Evolutionary conservation across 1,284 basidiomycete genomes (phyloP), one percentile per base, ranked within the genome.

Genomic region (Lignosus rhinocerotis): DNA sequence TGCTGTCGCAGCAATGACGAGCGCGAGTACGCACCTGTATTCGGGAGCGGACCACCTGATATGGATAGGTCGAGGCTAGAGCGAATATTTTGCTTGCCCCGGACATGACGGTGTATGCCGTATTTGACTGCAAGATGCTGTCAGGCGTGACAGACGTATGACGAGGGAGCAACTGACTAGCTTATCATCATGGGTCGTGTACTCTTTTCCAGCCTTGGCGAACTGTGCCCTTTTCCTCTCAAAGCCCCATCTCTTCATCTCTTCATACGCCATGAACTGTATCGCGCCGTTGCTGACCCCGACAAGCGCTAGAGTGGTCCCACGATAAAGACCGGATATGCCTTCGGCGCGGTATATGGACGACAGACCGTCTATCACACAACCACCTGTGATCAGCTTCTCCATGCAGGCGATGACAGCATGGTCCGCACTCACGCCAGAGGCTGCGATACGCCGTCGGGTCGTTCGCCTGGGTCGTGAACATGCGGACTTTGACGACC

Each of bases 401-500:
- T n/a, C 51, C 11, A 9, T 8, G 33, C 21, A 43, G 32, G 38
- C 47, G 30, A 21, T 43, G 31, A 9, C 42, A 43, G 39, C 31
- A 31, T 6, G n/a, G 6, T 36, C 9, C 11, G 21, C 31, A 59
- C 62, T 67, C 64, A 94, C 94, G 79, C 81, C 86, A 87, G 53
- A 96, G 78, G 4, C 88, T 85, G n/a, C 83, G 81, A 73, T 96
- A 96, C 1, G 92, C 85, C 6, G 73, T 75, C 33, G 89, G 83
- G 58, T 87, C 83, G 56, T 83, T 80, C 25, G 82, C 73, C 6
- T 76, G 78, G 0, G 93, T 93, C 1, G 95, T 95, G 70, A 98
- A 99, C 87, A 99, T 96, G 59, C 96, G 86, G 7, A 98, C 96
- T 78, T 98, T 94, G 61, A 99, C 92, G 11, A 99, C 93, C 96